Base-by-base conservation (phyloP, 257 asterid species). In the Buddleja alternifolia region DNA sequence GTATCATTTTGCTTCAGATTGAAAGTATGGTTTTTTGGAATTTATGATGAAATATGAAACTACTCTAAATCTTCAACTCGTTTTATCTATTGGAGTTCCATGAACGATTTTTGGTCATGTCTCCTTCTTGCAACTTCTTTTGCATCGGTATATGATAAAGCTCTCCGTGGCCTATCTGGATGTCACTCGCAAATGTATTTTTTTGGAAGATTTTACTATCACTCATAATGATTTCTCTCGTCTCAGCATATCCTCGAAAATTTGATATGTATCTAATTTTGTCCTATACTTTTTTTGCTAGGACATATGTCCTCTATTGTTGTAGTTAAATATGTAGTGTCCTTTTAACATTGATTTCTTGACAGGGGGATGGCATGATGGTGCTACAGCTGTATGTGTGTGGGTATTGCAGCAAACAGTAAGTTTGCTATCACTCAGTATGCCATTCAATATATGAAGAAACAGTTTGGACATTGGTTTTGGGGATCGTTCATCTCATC, bases 301-400 rank as follows among this genome's bases (percentile, higher is more conserved):
- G n/a, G n/a, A 29, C 34, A 29, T 29, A 5, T 51, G n/a, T 51
- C 58, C 25, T 51, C 8, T 16, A 24, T 12, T 20, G 7, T 24
- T 57, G 51, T 39, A 25, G 23, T 61, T 36, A 25, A 64, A 48
- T 57, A 19, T 59, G 21, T 46, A 19, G 39, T 32, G 12, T 41
- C 6, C 25, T 60, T 16, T 73, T 68, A 60, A 62, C 36, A 74
- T 48, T 55, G 74, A 37, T 69, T 73, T 57, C 73, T 67, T 70
- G 42, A 10, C 53, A 92, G 98, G 96, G 70, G 94, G 95, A 39
- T 92, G 98, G 95, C 98, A 85, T 69, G 98, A 92, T 87, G 98
- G 98, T 29, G 98, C 98, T 50, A 85, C 96, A 66, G 98, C 96
- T 78, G 98, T 92, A 69, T 89, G 96, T 66, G 75, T 83, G 29